Evolutionary conservation across 176 grass and related monocot species (phyloP).

Genomic region (Aegilops bicornis): DNA sequence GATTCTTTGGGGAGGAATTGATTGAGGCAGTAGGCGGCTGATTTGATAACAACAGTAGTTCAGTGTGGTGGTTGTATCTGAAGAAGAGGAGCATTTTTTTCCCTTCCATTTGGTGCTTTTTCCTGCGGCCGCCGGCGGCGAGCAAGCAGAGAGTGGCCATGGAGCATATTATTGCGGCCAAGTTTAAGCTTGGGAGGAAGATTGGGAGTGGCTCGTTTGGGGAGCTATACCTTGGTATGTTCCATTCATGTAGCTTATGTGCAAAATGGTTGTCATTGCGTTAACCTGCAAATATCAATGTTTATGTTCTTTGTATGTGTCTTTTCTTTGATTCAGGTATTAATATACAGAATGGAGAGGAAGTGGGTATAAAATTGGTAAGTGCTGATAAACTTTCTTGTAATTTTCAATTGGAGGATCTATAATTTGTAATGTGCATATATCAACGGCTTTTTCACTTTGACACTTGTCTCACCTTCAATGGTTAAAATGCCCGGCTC

Average conservation of each 20-base stretch:
- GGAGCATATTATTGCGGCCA: slow-evolving; percentile 80
- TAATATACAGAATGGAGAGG: slow-evolving; percentile 80
- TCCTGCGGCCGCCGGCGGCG: background rate
- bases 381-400: background rate
- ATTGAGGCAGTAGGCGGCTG: slow-evolving; percentile 5
- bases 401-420: background rate
- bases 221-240: slow-evolving; percentile 76
- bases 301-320: background rate
- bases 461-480: background rate
- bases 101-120: background rate
- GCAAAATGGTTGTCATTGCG: background rate
- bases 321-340: slow-evolving; percentile 50
- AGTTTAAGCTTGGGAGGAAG: slow-evolving; percentile 82
- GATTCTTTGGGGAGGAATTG: slow-evolving; percentile 9
- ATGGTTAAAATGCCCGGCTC: background rate
- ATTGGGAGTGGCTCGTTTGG: slow-evolving; percentile 89
- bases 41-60: background rate
- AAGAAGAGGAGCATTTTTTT: background rate
- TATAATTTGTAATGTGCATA: background rate
- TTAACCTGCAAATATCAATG: background rate
- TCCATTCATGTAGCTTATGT: background rate
- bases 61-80: background rate
- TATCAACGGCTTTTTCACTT: background rate
- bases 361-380: slow-evolving; percentile 91
- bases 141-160: slow-evolving; percentile 22